phyloP scores from a whole-genome alignment of 495 filamentous ascomycete genomes.

The Cercophora sp. region DNA sequence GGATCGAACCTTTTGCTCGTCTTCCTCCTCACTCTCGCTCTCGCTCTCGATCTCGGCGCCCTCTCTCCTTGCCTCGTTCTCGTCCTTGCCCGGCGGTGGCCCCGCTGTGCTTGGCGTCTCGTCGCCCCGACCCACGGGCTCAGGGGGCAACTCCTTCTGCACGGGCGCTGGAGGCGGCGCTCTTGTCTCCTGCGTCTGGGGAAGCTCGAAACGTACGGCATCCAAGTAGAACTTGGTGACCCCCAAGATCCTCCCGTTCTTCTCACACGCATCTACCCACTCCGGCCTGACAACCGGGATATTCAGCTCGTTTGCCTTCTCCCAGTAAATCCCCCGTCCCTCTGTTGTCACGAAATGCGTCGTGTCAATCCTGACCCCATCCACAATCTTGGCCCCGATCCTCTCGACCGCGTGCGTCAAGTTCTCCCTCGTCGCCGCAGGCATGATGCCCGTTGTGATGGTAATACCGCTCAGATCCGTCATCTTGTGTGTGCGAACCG shows the following conservation, averaged over 20 bases:
- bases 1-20: constrained; percentile 29
- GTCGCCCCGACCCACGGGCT: constrained; percentile 19
- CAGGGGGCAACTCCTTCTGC: constrained; percentile 36
- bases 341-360: constrained; percentile 99
- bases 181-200: constrained; percentile 24
- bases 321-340: constrained; percentile 83
- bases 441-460: constrained; percentile 84
- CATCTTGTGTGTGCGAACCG: constrained; percentile 95
- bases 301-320: constrained; percentile 95
- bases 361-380: constrained; percentile 91
- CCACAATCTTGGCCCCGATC: constrained; percentile 89
- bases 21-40: constrained; percentile 33
- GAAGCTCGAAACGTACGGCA: constrained; percentile 48
- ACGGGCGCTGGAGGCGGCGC: constrained; percentile 20
- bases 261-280: constrained; percentile 93
- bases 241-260: constrained; percentile 87
- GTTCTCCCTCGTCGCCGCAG: constrained; percentile 66
- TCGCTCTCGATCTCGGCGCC: constrained; percentile 25
- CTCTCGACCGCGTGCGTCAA: constrained; percentile 72
- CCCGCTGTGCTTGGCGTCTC: constrained; percentile 13
- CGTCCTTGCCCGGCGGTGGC: constrained; percentile 12
- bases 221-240: constrained; percentile 95
- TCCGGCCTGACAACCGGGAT: constrained; percentile 97
- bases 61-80: constrained; percentile 20
- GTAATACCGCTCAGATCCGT: constrained; percentile 96